Evolutionary conservation across 345 rosid species (phyloP).

Genomic region (Rhodamnia rubescens): DNA sequence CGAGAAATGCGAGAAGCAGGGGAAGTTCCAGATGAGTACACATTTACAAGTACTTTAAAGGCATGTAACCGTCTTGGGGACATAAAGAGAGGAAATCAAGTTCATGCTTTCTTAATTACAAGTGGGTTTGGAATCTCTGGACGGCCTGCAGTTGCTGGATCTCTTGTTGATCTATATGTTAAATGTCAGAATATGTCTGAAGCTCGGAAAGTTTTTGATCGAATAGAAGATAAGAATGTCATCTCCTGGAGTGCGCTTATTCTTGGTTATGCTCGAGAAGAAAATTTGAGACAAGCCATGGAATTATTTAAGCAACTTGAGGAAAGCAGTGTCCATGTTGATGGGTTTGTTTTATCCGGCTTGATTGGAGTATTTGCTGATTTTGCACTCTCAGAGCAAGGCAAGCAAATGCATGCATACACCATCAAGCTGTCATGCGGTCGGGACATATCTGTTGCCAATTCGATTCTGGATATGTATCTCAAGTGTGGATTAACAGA

Average conservation of each 20-base stretch:
- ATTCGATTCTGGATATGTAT: slow-evolving; percentile 79
- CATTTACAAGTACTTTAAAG: slow-evolving; percentile 59
- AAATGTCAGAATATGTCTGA: slow-evolving; percentile 44
- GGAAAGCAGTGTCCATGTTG: slow-evolving; percentile 22
- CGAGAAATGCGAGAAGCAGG: slow-evolving; percentile 28
- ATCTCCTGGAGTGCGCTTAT: slow-evolving; percentile 70
- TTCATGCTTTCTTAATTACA: slow-evolving; percentile 50
- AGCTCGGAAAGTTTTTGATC: slow-evolving; percentile 54
- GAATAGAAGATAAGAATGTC: slow-evolving; percentile 40
- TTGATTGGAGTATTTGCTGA: slow-evolving; percentile 77
- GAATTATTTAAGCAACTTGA: slow-evolving; percentile 51
- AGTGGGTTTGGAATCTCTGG: slow-evolving; percentile 41
- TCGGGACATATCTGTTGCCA: slow-evolving; percentile 47
- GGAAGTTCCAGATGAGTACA: slow-evolving; percentile 51
- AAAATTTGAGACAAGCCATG: slow-evolving; percentile 50
- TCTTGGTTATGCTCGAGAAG: slow-evolving; percentile 79
- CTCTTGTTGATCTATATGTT: slow-evolving; percentile 70
- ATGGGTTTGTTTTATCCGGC: slow-evolving; percentile 64
- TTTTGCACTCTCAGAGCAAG: slow-evolving; percentile 69
- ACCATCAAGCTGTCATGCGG: slow-evolving; percentile 54
- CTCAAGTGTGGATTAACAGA: slow-evolving; percentile 70
- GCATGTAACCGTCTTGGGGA: slow-evolving; percentile 51
- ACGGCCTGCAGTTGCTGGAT: slow-evolving; percentile 35
- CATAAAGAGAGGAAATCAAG: slow-evolving; percentile 37
- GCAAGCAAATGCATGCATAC: slow-evolving; percentile 76